A percentile compares a stretch with the other conserved stretches of the same genome.
These are phyloP conservation scores for Neospora caninum DNA, from an alignment of 169 alveolate genomes.

Conservation along the genomic window DNA sequence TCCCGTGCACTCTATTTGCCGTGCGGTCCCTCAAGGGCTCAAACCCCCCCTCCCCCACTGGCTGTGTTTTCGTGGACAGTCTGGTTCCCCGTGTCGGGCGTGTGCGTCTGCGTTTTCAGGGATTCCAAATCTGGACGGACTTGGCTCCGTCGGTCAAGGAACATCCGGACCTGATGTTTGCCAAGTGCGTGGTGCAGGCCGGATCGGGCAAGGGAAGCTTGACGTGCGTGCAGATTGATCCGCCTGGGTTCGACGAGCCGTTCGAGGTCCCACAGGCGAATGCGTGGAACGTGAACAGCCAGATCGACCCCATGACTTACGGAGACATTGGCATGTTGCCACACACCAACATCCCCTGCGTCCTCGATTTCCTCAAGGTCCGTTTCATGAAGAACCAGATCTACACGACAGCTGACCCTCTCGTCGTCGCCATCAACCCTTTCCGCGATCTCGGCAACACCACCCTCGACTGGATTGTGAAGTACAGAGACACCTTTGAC, in stretches of 20 bases:
- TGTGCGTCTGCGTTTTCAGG: constrained; percentile 71
- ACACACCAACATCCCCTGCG: constrained; percentile 91
- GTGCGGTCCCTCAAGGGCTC: too few relatives aligned
- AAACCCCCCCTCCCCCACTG: too few relatives aligned
- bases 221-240: constrained; percentile 85
- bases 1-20: too few relatives aligned
- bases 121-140: constrained; percentile 91
- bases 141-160: constrained; percentile 89
- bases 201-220: constrained; percentile 84
- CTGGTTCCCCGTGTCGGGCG: background rate
- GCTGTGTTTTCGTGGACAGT: too few relatives aligned
- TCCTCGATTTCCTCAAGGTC: constrained; percentile 85
- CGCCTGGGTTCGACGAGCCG: constrained; percentile 71
- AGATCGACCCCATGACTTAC: constrained; percentile 92
- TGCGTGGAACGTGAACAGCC: constrained; percentile 88
- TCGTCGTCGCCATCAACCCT: constrained; percentile 91
- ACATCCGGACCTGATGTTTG: constrained; percentile 89
- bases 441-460: constrained; percentile 90
- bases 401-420: constrained; percentile 91
- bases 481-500: constrained; percentile 81
- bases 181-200: constrained; percentile 89
- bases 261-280: constrained; percentile 86
- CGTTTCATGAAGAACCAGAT: constrained; percentile 88
- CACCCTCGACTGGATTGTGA: constrained; percentile 82
- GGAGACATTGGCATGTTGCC: constrained; percentile 93